phyloP scores from a whole-genome alignment of 768 basidiomycete genomes.

The Solioccasus polychromus region DNA sequence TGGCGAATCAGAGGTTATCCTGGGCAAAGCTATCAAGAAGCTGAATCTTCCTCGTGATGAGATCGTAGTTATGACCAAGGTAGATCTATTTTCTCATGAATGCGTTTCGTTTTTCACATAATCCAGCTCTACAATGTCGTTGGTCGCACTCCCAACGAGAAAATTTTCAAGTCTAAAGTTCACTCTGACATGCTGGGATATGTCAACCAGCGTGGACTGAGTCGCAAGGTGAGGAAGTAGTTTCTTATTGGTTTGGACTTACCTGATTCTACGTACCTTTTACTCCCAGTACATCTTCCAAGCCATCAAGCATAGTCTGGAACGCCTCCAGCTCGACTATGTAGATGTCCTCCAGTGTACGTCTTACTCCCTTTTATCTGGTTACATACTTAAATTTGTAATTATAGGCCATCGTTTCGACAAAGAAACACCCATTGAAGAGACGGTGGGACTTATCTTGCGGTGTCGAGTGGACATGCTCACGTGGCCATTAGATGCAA shows the following conservation, averaged over 20 bases:
- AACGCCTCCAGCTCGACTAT: constrained; percentile 47
- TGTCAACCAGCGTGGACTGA: constrained; percentile 46
- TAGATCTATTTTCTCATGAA: constrained; percentile 12
- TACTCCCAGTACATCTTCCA: constrained; percentile 55
- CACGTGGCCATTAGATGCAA: no score
- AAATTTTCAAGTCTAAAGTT: constrained; percentile 14
- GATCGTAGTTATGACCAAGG: constrained; percentile 79
- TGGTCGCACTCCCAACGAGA: constrained; percentile 14
- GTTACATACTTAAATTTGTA: neutral
- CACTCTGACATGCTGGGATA: constrained; percentile 40
- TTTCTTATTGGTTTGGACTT: constrained; percentile 34
- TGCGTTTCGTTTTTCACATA: neutral
- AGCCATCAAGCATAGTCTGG: constrained; percentile 41
- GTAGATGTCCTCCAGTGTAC: constrained; percentile 56
- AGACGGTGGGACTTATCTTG: no score
- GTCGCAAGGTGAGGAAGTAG: constrained; percentile 40
- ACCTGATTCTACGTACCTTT: neutral
- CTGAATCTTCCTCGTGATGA: constrained; percentile 67
- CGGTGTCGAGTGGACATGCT: no score
- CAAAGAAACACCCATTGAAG: constrained; percentile 46
- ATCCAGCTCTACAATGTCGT: constrained; percentile 43
- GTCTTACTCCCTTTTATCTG: neutral
- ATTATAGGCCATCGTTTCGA: constrained; percentile 47
- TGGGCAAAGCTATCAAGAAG: constrained; percentile 73
- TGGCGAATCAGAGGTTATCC: constrained; percentile 60